Evolutionary conservation across 2,329 filamentous ascomycete genomes (phyloP).

Genomic region (Ophiostoma ips): DNA sequence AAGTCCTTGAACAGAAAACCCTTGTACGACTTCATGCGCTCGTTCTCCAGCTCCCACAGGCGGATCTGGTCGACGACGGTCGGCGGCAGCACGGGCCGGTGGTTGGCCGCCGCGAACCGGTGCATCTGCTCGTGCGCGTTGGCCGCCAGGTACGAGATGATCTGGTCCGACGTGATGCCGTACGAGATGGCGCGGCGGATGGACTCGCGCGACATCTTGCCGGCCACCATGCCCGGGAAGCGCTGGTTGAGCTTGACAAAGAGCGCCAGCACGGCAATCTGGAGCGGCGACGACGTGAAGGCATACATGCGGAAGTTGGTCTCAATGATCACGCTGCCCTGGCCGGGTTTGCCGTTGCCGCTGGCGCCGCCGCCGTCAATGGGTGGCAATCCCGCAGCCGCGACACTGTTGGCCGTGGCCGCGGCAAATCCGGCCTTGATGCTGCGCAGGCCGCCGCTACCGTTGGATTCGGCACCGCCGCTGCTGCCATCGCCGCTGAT

Average conservation of each 20-base stretch:
- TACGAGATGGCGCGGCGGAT: conserved; percentile 75
- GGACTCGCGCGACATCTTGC: conserved; percentile 77
- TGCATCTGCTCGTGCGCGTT: conserved; percentile 94
- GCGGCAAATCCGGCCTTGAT: conserved; percentile 55
- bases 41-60: conserved; percentile 93
- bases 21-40: conserved; percentile 71
- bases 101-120: conserved; percentile 42
- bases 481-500: neutral
- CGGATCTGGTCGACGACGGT: conserved; percentile 96
- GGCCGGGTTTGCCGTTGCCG: conserved; percentile 28
- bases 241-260: conserved; percentile 81
- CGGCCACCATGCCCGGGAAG: conserved; percentile 87
- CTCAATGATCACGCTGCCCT: conserved; percentile 88
- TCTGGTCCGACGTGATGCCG: conserved; percentile 90
- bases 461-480: neutral
- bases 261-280: conserved; percentile 84
- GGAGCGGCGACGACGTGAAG: conserved; percentile 84
- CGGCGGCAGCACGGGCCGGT: conserved; percentile 67
- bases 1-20: conserved; percentile 92
- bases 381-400: conserved; percentile 35
- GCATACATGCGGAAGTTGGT: conserved; percentile 97
- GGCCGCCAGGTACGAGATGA: conserved; percentile 80
- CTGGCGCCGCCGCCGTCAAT: conserved; percentile 21
- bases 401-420: conserved; percentile 36
- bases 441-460: conserved; percentile 41